phyloP scores from a whole-genome alignment of 371 early-diverging fungal species.

The Coemansia sp. region DNA sequence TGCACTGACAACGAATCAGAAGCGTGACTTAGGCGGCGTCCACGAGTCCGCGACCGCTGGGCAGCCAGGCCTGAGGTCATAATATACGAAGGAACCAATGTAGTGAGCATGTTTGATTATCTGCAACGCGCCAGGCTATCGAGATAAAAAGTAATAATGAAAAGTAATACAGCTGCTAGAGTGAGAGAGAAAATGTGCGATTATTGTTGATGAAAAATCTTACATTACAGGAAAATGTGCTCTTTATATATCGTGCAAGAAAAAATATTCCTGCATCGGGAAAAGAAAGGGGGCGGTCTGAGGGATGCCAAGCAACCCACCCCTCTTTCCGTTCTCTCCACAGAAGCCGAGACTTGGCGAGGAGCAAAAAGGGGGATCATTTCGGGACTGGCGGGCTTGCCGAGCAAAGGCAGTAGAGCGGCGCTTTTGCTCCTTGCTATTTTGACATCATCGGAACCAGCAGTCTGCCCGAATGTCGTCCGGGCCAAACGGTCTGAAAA shows the following conservation, averaged over 20 bases:
- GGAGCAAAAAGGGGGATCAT: slow-evolving; percentile 1
- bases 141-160: background rate
- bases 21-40: slow-evolving; percentile 23
- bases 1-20: slow-evolving; percentile 15
- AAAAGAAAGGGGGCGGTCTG: background rate
- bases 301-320: background rate
- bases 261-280: background rate
- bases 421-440: background rate
- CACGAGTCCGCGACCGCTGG: slow-evolving; percentile 29
- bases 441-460: background rate
- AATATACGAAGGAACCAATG: slow-evolving; percentile 37
- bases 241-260: background rate
- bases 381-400: slow-evolving; percentile 6
- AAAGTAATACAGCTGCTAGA: too few species aligned
- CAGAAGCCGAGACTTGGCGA: slow-evolving; percentile 8
- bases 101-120: slow-evolving; percentile 6
- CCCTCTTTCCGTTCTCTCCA: slow-evolving; percentile 10
- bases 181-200: background rate
- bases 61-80: slow-evolving; percentile 41
- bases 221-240: background rate
- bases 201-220: background rate
- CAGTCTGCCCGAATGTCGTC: background rate
- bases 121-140: background rate
- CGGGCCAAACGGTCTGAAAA: background rate
- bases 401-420: slow-evolving; percentile 13